These are phyloP conservation scores for Nyssa sinensis DNA, from an alignment of 148 eudicot species.

Conservation along the genomic window DNA sequence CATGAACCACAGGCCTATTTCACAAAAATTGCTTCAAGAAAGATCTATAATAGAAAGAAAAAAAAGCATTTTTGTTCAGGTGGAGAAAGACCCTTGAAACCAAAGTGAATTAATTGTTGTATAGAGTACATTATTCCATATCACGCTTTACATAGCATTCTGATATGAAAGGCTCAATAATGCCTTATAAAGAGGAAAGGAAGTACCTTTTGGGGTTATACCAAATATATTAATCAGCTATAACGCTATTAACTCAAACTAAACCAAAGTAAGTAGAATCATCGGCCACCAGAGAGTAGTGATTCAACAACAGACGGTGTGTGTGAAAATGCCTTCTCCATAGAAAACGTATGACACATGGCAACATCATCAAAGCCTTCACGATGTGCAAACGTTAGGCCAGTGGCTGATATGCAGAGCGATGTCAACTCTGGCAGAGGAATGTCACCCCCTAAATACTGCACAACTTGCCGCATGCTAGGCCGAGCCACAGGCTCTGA, in stretches of 20 bases:
- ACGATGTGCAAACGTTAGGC: background rate
- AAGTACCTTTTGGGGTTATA: too few relatives aligned
- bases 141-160: too few relatives aligned
- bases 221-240: too few relatives aligned
- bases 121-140: too few relatives aligned
- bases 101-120: too few relatives aligned
- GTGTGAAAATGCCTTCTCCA: background rate
- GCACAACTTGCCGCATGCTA: background rate
- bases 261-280: background rate
- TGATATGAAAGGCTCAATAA: background rate
- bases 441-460: background rate
- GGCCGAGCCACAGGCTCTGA: background rate
- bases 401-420: background rate
- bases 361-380: background rate
- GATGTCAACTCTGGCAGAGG: background rate
- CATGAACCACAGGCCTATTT: too few relatives aligned
- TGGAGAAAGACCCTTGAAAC: too few relatives aligned
- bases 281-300: conserved; percentile 12
- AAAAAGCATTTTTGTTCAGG: too few relatives aligned
- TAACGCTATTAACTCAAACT: background rate
- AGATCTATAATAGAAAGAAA: too few relatives aligned
- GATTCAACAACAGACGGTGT: background rate
- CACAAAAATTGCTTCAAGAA: too few relatives aligned
- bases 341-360: background rate
- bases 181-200: background rate